Conservation (phyloP, 1,139 yeast genomes). For the Diutina sp. region DNA sequence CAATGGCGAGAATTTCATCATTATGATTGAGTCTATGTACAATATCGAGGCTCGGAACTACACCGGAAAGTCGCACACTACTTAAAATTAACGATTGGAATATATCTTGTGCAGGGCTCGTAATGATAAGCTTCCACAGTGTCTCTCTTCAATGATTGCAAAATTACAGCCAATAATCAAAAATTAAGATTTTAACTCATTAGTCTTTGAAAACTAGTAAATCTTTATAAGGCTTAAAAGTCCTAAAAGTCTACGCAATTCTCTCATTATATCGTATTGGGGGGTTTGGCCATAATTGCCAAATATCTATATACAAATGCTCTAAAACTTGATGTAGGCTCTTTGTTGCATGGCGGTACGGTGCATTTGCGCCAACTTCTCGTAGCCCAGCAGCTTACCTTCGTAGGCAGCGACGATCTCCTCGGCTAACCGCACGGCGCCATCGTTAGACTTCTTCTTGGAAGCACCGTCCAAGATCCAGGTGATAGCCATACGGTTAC, state of each 20-base stretch:
- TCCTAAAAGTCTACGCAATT: neutral
- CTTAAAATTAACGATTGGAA: neutral
- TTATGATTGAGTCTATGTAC: neutral
- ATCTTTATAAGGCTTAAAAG: too few species aligned
- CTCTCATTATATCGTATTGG: neutral
- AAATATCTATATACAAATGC: neutral
- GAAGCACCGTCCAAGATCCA: slow-evolving; percentile 86
- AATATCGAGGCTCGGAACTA: neutral
- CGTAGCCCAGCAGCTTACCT: slow-evolving; percentile 77
- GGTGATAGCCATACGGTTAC: slow-evolving; percentile 72
- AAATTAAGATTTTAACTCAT: too few species aligned
- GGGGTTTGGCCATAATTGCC: neutral
- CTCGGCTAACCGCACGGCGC: slow-evolving; percentile 82
- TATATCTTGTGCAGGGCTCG: neutral
- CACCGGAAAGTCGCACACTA: neutral
- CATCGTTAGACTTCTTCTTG: slow-evolving; percentile 68
- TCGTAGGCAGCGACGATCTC: slow-evolving; percentile 68
- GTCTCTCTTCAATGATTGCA: too few species aligned
- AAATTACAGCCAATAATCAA: too few species aligned
- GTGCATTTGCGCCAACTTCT: slow-evolving; percentile 73
- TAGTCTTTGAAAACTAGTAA: too few species aligned
- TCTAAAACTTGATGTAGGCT: slow-evolving; percentile 47
- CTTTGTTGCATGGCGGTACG: slow-evolving; percentile 74
- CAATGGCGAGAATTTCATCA: neutral
- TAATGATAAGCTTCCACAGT: too few species aligned